Conservation (phyloP, 2,329 filamentous ascomycete genomes). For the Coniochaeta sp. region DNA sequence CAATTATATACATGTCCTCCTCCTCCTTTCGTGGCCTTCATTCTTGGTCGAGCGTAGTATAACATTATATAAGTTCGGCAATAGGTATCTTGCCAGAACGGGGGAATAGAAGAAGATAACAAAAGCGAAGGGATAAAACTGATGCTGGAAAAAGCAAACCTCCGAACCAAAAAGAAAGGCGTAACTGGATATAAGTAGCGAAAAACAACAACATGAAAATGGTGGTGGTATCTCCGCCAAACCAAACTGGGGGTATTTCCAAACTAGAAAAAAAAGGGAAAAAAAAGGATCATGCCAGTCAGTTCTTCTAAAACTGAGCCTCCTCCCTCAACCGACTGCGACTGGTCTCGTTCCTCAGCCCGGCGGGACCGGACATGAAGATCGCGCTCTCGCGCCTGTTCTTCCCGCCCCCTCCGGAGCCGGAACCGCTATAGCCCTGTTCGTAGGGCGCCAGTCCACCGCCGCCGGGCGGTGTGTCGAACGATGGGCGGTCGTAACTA, state of each 20-base stretch:
- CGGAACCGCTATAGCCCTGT: slow-evolving; percentile 21
- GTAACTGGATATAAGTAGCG: too few species aligned
- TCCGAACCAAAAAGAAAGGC: too few species aligned
- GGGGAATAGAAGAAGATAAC: too few species aligned
- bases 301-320: slow-evolving; percentile 26
- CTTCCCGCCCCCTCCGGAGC: slow-evolving; percentile 20
- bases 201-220: background rate
- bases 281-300: slow-evolving; percentile 8
- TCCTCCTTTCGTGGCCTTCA: too few species aligned
- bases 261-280: slow-evolving; percentile 14
- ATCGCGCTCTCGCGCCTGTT: slow-evolving; percentile 56
- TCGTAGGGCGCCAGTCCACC: slow-evolving; percentile 22
- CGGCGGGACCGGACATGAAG: slow-evolving; percentile 35
- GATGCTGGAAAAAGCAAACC: too few species aligned
- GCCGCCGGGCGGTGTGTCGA: slow-evolving; percentile 21
- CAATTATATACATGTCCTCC: too few species aligned
- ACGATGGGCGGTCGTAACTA: slow-evolving; percentile 31
- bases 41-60: too few species aligned
- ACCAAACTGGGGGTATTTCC: slow-evolving; percentile 11
- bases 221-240: slow-evolving; percentile 1
- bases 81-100: too few species aligned
- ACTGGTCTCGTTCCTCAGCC: slow-evolving; percentile 41
- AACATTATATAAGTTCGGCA: too few species aligned
- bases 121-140: too few species aligned
- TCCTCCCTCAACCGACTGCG: slow-evolving; percentile 50